These are phyloP conservation scores for Termitomyces sp. DNA, from an alignment of 768 basidiomycete genomes.

Conservation along the genomic window DNA sequence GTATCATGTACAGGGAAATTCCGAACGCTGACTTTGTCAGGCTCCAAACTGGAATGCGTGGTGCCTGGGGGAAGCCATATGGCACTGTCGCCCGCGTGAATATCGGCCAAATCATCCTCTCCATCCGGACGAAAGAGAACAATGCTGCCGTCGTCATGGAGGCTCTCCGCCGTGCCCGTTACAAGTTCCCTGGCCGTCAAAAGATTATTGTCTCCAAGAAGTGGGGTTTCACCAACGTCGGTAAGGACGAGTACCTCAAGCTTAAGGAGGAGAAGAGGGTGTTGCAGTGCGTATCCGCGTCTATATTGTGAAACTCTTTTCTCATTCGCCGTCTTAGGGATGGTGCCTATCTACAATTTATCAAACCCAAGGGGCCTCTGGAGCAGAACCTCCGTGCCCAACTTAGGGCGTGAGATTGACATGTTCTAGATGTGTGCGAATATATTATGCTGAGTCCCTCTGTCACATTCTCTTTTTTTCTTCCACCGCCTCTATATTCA, in stretches of 20 bases:
- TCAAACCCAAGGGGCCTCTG: slow-evolving; percentile 81
- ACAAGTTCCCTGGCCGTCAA: slow-evolving; percentile 99
- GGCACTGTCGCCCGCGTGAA: slow-evolving; percentile 93
- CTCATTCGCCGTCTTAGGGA: slow-evolving; percentile 45
- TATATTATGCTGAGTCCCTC: slow-evolving; percentile 7
- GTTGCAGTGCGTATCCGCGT: slow-evolving; percentile 62
- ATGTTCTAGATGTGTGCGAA: slow-evolving; percentile 9
- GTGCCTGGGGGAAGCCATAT: slow-evolving; percentile 99
- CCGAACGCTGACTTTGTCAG: slow-evolving; percentile 29
- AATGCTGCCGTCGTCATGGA: slow-evolving; percentile 90
- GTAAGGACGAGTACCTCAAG: slow-evolving; percentile 81
- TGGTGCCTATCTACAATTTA: slow-evolving; percentile 93
- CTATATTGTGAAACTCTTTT: no score
- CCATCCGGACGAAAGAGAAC: slow-evolving; percentile 85
- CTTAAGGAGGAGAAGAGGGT: slow-evolving; percentile 90
- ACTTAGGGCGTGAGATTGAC: slow-evolving; percentile 56
- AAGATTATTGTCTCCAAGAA: slow-evolving; percentile 97
- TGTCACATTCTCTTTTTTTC: neutral
- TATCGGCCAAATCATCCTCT: slow-evolving; percentile 92
- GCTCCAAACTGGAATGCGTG: slow-evolving; percentile 97
- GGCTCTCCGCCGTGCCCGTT: slow-evolving; percentile 94
- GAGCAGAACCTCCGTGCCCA: slow-evolving; percentile 83
- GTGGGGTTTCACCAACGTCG: slow-evolving; percentile 98
- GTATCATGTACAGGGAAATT: neutral
- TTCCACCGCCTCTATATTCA: slow-evolving; percentile 57